Evolutionary conservation across 2,329 filamentous ascomycete species (phyloP).

Genomic region (Cordyceps farinosa): DNA sequence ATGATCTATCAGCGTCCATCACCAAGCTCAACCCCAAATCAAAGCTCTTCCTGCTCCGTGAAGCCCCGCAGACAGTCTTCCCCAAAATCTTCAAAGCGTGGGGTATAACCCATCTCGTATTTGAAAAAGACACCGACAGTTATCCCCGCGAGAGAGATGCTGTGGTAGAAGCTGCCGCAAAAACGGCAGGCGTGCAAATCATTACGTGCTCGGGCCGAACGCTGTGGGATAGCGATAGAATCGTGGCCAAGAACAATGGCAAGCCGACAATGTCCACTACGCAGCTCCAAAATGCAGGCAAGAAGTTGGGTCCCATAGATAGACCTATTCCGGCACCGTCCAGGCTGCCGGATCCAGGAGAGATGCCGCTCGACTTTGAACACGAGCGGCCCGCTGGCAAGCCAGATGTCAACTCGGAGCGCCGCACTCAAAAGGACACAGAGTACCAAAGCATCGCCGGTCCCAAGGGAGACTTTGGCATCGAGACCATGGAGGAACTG

Average conservation of each 20-base stretch:
- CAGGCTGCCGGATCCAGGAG: constrained; percentile 61
- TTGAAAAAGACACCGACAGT: constrained; percentile 74
- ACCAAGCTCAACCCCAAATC: constrained; percentile 66
- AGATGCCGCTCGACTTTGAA: constrained; percentile 57
- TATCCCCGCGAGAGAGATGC: constrained; percentile 65
- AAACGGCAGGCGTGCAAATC: constrained; percentile 63
- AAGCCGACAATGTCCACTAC: constrained; percentile 73
- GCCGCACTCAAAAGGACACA: constrained; percentile 51
- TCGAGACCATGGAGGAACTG: constrained; percentile 69
- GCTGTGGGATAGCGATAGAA: constrained; percentile 68
- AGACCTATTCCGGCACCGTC: constrained; percentile 58
- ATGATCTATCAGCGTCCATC: constrained; percentile 64
- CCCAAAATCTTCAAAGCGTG: constrained; percentile 71
- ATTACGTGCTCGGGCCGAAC: constrained; percentile 63
- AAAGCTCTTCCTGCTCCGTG: constrained; percentile 68
- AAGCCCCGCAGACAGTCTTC: constrained; percentile 67
- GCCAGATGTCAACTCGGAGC: constrained; percentile 58
- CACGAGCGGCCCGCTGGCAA: constrained; percentile 47
- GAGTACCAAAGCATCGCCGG: constrained; percentile 62
- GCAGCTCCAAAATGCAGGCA: constrained; percentile 61
- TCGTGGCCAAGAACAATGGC: constrained; percentile 61
- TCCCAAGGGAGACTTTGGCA: constrained; percentile 63
- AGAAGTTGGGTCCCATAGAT: constrained; percentile 59
- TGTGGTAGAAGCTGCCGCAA: constrained; percentile 55
- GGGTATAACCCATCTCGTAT: constrained; percentile 72